Conservation (phyloP, 345 rosid genomes). For the Triadica sebifera region DNA sequence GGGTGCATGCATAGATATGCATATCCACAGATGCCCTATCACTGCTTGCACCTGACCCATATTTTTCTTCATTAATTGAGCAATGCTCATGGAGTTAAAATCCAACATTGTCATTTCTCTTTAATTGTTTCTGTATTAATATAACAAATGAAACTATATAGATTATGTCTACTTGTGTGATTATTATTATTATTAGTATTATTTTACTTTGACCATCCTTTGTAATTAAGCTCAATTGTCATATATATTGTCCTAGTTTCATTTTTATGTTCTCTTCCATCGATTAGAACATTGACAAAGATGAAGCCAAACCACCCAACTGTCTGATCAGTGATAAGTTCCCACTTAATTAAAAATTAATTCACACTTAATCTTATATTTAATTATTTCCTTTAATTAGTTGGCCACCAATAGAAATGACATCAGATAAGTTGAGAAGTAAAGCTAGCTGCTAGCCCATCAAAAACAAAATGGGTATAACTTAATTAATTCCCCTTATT, state of each 20-base stretch:
- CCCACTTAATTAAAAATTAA: neutral
- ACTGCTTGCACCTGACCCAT: neutral
- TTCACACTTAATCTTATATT: neutral
- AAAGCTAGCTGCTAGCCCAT: too few species aligned
- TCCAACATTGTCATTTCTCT: neutral
- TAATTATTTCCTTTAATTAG: neutral
- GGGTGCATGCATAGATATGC: too few species aligned
- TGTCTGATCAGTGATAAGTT: neutral
- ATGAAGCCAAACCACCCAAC: conserved; percentile 23
- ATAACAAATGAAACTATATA: neutral
- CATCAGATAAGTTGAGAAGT: conserved; percentile 3
- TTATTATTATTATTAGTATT: neutral
- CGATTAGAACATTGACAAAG: conserved; percentile 14
- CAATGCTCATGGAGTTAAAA: neutral
- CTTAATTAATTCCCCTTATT: neutral
- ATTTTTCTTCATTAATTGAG: conserved; percentile 1
- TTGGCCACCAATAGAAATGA: neutral
- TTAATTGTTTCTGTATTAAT: neutral
- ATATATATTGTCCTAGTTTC: conserved; percentile 3
- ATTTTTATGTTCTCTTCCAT: neutral
- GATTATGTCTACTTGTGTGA: too few species aligned
- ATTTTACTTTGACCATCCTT: conserved; percentile 11
- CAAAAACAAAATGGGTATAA: too few species aligned
- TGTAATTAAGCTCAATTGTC: conserved; percentile 5
- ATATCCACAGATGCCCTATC: too few species aligned